Evolutionary conservation across 768 basidiomycete species (phyloP), one percentile per base, ranked within the genome.

Genomic region (Phlebiopsis flavidoalba): DNA sequence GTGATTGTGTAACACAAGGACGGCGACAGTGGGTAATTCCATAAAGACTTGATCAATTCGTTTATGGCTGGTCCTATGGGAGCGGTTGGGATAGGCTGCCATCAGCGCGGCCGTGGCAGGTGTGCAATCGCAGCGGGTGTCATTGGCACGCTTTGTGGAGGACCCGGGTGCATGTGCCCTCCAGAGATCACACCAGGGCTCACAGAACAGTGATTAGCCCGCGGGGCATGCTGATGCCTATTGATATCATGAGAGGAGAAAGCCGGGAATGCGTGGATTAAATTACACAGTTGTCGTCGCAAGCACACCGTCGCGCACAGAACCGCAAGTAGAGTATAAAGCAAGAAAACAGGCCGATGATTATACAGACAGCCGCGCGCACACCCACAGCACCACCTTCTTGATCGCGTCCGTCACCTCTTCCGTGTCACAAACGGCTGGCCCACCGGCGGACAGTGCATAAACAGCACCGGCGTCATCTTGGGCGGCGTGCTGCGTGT

Each of bases 401-500:
- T 78, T 80, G 63, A 89, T 81, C 11, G 85, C 82, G 21, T 86
- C 83, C 10, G 85, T 87, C 22, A 89, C 87, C 59, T 89, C 81
- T 64, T 83, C 81, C 19, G 87, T 84, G 62, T 75, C 78, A n/a
- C n/a, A 53, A 87, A 74, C 10, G 88, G 87, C 69, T 86, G 81
- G 55, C 79, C 80, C 15, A 84, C 79, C 0, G 89, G 89, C 11
- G 87, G 85, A 65, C 86, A 88, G 67, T 91, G 89, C 66, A 90
- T 72, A 71, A 88, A 88, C 7, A 90, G 72, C 52, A 91, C 86
- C 55, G 74, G 77, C 19, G 71, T 73, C 53, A 64, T 65, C 61
- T 60, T 69, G 43, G 67, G 59, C 15, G 67, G 67, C 35, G 64
- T 65, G 61, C 63, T 66, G 17, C 69, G 59, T 33, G 64, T 65